Evolutionary conservation across 257 asterid species (phyloP).

Genomic region (Jacaranda mimosifolia): DNA sequence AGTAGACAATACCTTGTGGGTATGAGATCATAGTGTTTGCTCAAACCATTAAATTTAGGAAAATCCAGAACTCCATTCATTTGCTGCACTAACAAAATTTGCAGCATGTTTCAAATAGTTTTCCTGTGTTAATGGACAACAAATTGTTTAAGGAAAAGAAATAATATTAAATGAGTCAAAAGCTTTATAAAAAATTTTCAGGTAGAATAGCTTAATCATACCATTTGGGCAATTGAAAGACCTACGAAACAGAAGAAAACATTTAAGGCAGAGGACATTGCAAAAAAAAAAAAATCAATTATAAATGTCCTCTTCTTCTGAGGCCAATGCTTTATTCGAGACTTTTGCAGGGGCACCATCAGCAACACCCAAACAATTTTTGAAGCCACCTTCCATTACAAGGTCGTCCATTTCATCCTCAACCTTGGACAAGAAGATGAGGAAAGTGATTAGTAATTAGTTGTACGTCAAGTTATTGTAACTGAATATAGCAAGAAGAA

Average conservation of each 20-base stretch:
- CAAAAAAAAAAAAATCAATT: neutral
- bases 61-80: too few species aligned
- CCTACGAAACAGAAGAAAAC: neutral
- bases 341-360: slow-evolving; percentile 93
- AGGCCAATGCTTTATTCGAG: slow-evolving; percentile 73
- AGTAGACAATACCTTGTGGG: too few species aligned
- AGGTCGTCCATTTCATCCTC: slow-evolving; percentile 99
- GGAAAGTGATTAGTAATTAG: slow-evolving; percentile 25
- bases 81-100: too few species aligned
- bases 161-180: neutral
- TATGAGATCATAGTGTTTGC: too few species aligned
- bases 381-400: slow-evolving; percentile 97
- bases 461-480: slow-evolving; percentile 28
- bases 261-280: neutral
- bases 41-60: too few species aligned
- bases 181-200: neutral
- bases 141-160: slow-evolving; percentile 13
- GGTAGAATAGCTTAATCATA: slow-evolving; percentile 7
- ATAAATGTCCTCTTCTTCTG: slow-evolving; percentile 57
- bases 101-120: too few species aligned
- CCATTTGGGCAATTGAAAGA: neutral
- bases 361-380: slow-evolving; percentile 93
- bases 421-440: slow-evolving; percentile 58
- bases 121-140: neutral
- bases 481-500: slow-evolving; percentile 37